Base-by-base conservation (phyloP, 2,329 filamentous ascomycete genomes). In the Fusarium proliferatum region DNA sequence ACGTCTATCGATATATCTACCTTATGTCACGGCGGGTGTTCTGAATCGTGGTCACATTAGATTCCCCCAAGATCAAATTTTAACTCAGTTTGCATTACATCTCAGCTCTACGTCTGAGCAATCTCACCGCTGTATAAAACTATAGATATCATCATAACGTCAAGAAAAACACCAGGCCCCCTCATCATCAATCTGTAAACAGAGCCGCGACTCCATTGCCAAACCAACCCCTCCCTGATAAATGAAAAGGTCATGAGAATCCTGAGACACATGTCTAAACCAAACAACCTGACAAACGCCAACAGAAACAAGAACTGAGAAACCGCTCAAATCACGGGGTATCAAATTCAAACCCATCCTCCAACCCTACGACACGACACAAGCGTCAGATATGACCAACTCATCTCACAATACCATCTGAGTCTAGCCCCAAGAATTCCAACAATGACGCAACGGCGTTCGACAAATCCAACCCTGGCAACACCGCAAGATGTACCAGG, bases 261-360 rank as follows among this genome's bases (percentile, higher is more conserved):
- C 71, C 71, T 72, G 71, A 73, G 71, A 74, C 72, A 69, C 64
- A 71, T 63, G 60, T 74, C 72, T 74, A 74, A 72, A 38, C 71
- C 57, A 73, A 72, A 45, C 57, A 72, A 72, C 71, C 68, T 62
- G 33, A 52, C 30, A 45, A 64, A 69, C 72, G 64, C 60, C 62
- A 72, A 65, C 57, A 51, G 49, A 52, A 73, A 67, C 58, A 61
- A 51, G 48, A 59, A 68, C 59, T 21, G 36, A 52, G 33, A 7
- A 36, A 36, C 33, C 33, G 55, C 67, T 69, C 51, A 58, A 73
- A 60, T 66, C 72, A 72, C 56, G 63, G 72, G 76, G 76, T 77
- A 77, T 77, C 76, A 74, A 65, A 73, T 72, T 74, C 68, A 78
- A 75, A 61, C 67, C 68, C 64, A 69, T 65, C 72, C 72, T 69